Base-by-base conservation (phyloP, 257 asterid genomes). In the Verbascum thapsus region DNA sequence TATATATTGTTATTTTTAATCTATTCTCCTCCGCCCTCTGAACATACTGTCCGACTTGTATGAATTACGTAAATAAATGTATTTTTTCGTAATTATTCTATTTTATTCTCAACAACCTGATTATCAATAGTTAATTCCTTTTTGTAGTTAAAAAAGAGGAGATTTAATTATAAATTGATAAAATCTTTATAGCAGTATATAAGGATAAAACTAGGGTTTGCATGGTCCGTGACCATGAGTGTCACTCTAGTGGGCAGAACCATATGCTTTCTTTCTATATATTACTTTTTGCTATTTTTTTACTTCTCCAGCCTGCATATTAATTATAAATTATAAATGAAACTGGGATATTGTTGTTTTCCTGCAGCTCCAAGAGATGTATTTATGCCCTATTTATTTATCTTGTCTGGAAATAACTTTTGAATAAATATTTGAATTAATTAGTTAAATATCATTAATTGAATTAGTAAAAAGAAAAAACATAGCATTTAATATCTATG, bases 261-360 rank as follows among this genome's bases (percentile, higher is more conserved):
- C 91, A 68, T 75, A 81, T 81, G 76, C 82, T 72, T 62, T 72
- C 61, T 76, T 72, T 64, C 76, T 74, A 67, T 74, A 48, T 40
- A 59, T 65, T 76, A 74, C 58, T 72, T 79, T 55, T 52, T 66
- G 72, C 4, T 41, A 49, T 48, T n/a, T 0, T 26, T 53, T 53
- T 12, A 0, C 32, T 44, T 50, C 26, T 19, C 32, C 8, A 7
- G 5, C 44, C 62, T 50, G 67, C 58, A 53, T 48, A 37, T 59
- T 68, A 16, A 17, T 26, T 30, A 49, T 10, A 20, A 15, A 10
- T 40, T 13, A 35, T 60, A 38, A 61, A 63, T 42, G 55, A 63
- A 37, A 17, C 41, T 56, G 48, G 18, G 7, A n/a, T 16, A 15
- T 17, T 34, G 48, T 39, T 5, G 7, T 53, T 45, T 45, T 48